phyloP scores from a whole-genome alignment of 2,329 filamentous ascomycete species.

The Xylaria polymorpha region DNA sequence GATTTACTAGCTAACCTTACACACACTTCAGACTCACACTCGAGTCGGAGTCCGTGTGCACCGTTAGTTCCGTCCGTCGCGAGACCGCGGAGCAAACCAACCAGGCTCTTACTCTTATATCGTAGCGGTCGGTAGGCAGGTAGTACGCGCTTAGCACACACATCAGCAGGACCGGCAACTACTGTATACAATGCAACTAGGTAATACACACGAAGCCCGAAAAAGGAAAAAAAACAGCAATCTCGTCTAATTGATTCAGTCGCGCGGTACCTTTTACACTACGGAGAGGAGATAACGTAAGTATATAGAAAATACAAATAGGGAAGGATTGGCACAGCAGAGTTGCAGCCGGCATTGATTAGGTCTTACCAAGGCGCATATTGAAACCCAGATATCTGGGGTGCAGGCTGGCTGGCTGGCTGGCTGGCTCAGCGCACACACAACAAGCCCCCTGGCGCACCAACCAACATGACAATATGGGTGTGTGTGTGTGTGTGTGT shows the following conservation, averaged over 20 bases:
- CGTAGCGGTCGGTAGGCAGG: background rate
- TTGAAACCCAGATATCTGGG: conserved; percentile 25
- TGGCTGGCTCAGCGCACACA: background rate
- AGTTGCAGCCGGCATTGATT: conserved; percentile 1
- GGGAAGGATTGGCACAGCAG: conserved; percentile 12
- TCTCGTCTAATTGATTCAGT: conserved; percentile 7
- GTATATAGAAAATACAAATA: background rate
- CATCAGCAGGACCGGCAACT: background rate
- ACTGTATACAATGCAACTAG: no score
- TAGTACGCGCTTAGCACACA: background rate
- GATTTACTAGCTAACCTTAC: background rate
- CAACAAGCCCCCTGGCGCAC: background rate
- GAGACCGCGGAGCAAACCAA: background rate
- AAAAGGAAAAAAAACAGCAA: conserved; percentile 11
- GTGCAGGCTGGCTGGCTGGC: conserved; percentile 22
- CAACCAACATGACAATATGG: background rate
- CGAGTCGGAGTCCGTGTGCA: background rate
- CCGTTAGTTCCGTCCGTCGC: background rate
- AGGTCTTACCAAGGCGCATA: conserved; percentile 28
- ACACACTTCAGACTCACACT: background rate
- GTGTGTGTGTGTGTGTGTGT: background rate
- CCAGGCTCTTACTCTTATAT: background rate
- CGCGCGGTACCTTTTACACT: background rate
- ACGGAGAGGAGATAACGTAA: no score
- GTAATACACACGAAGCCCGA: background rate